Evolutionary conservation across 228 moss, liverwort and hornwort species (phyloP), one percentile per base, ranked within the genome.

Genomic region (Sphagnum magellanicum): DNA sequence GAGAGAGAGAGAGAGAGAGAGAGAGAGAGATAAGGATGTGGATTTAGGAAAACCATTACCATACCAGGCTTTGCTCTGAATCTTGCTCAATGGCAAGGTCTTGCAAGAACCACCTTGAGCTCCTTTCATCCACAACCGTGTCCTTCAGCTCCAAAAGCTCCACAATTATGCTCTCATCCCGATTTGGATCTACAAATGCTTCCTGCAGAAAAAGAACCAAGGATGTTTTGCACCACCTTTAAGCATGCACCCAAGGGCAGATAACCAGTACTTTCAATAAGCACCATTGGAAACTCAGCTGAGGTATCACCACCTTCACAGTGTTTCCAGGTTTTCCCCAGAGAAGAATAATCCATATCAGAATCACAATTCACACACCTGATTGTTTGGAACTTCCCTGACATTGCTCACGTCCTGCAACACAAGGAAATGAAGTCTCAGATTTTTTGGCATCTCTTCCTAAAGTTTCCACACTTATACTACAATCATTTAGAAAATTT

Each of bases 31-130:
- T 32, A 32, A 32, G 32, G 32, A 32, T 32, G 32, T 32, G 32
- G 32, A 32, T 32, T 32, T 32, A 32, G 3, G 32, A 32, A 32
- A 32, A 32, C 32, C 32, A 3, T 32, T 32, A 32, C 32, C 80
- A 60, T 74, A 95, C 95, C 85, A 97, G 70, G 69, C 79, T 83
- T 53, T 88, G 79, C 49, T 78, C 74, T 73, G 77, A 74, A 53
- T 93, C 96, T 75, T 97, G 90, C 81, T 97, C 92, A 63, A 60
- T 60, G 32, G 96, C 90, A n/a, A 97, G 75, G 66, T 97, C 91
- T 73, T 82, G 77, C 65, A 97, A 60, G 68, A 97, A 97, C 97
- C 97, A 97, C 12, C 75, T 74, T 47, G 91, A 89, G 57, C 93
- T 97, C 7, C 79, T 74, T 15, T 69, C 74, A 64, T 97, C 93